phyloP scores from a whole-genome alignment of 352 stramenopile species.

The Pythium monospermum region DNA sequence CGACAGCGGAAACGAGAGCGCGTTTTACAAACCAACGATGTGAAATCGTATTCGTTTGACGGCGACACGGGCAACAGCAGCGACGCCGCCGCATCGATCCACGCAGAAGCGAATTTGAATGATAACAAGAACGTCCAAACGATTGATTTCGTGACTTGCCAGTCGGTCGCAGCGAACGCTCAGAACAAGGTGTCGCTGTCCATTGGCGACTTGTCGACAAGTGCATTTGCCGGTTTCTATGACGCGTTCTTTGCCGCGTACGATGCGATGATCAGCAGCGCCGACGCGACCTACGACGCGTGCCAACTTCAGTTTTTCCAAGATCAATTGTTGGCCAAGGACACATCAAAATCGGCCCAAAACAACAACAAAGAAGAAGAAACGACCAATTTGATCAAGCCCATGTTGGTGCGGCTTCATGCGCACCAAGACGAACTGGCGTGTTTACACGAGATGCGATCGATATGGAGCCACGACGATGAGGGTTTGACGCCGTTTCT shows the following conservation, averaged over 20 bases:
- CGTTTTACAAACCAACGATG: constrained; percentile 11
- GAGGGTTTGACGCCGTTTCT: constrained; percentile 66
- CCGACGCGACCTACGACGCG: constrained; percentile 47
- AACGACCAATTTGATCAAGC: too few species aligned
- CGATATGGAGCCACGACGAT: constrained; percentile 35
- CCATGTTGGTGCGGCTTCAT: constrained; percentile 55
- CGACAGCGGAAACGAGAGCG: neutral
- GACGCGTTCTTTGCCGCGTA: constrained; percentile 51
- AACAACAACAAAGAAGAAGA: constrained; percentile 23
- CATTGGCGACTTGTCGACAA: constrained; percentile 35
- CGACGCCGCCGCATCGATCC: constrained; percentile 12
- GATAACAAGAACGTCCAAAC: constrained; percentile 46
- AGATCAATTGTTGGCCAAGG: constrained; percentile 40
- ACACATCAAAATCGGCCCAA: neutral
- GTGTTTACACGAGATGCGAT: constrained; percentile 39
- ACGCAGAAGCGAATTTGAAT: neutral
- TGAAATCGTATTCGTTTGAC: constrained; percentile 13
- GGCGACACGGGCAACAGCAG: constrained; percentile 1
- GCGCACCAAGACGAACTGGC: constrained; percentile 26
- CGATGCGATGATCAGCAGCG: constrained; percentile 50
- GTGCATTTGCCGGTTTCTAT: constrained; percentile 53
- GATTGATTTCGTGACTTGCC: constrained; percentile 47
- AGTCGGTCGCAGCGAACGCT: constrained; percentile 8
- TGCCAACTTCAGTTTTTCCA: constrained; percentile 69
- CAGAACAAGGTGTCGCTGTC: constrained; percentile 39